Evolutionary conservation across 169 alveolate genomes (phyloP), one percentile per base, ranked within the genome.

Genomic region (Plasmodium coatneyi): DNA sequence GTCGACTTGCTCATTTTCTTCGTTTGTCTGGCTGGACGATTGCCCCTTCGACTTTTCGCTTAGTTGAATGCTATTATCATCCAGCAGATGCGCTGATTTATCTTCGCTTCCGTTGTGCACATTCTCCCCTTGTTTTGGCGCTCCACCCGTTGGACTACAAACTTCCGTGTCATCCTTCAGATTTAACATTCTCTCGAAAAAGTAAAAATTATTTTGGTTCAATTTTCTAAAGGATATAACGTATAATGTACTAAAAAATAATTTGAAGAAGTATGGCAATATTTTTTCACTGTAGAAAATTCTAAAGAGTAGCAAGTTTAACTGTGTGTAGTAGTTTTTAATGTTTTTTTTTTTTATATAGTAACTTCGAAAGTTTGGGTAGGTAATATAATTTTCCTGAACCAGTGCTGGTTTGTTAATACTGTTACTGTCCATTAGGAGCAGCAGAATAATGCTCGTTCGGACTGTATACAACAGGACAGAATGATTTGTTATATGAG

Each of bases 161-260:
- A 14, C 5, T 56, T 30, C 52, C 22, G 43, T 32, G 49, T 54
- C 60, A 28, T 79, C 70, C 71, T 39, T 89, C 30, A 46, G 66
- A 22, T 89, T 12, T 22, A 89, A 89, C 49, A 89, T 52, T 5
- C n/a, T 89, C 19, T 89, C 94, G 30, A 89, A 89, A 43, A 89
- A 79, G 82, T 79, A 89, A 4, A 56, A 41, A 19, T 54, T 39
- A 54, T 89, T 79, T 79, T 78, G 82, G 72, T 89, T 41, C 7
- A 32, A 5, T 32, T 72, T 89, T 79, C 71, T 89, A 80, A 89
- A 89, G 6, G 94, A 71, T 60, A 89, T 89, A 72, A 89, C 30
- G 32, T 89, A 89, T 66, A 89, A 79, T 4, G 94, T 89, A n/a
- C 83, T 89, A 32, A 89, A 89, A 80, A 89, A 89, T 66, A 89